Conservation (phyloP, 805 yeast species). For the Schizosaccharomyces lindneri region DNA sequence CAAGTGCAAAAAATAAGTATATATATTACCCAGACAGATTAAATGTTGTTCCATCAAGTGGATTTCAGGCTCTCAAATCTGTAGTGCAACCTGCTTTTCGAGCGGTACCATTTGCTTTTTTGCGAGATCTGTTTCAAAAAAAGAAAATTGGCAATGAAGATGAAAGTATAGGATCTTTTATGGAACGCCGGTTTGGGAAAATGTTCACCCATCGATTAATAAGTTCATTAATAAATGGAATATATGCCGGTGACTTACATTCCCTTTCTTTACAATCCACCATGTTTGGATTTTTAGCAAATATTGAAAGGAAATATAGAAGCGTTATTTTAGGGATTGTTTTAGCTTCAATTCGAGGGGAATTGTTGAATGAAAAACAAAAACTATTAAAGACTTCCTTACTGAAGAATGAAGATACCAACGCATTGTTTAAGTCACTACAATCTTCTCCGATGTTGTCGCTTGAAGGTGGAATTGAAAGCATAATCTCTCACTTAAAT, state of each 20-base stretch:
- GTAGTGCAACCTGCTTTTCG: constrained; percentile 13
- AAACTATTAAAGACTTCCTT: neutral
- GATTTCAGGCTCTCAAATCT: constrained; percentile 3
- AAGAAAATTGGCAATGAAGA: constrained; percentile 17
- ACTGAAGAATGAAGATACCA: neutral
- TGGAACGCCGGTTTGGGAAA: constrained; percentile 45
- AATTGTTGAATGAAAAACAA: neutral
- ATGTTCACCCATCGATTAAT: constrained; percentile 28
- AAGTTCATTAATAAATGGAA: constrained; percentile 71
- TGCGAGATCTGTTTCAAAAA: constrained; percentile 7
- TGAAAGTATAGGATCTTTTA: constrained; percentile 45
- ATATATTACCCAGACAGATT: constrained; percentile 5
- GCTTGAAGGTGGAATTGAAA: neutral
- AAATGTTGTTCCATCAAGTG: constrained; percentile 11
- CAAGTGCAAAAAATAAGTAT: constrained; percentile 21
- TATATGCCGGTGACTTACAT: constrained; percentile 65
- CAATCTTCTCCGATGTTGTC: neutral
- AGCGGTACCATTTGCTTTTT: constrained; percentile 15
- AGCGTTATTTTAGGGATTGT: neutral
- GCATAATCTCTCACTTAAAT: neutral
- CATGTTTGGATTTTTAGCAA: neutral
- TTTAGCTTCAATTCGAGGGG: neutral
- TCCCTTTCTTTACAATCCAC: constrained; percentile 18
- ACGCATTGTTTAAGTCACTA: neutral
- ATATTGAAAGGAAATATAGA: neutral